Percentiles rank a stretch among this genome's conserved stretches.
phyloP scores from a whole-genome alignment of 345 rosid species.

The Viola odorata region DNA sequence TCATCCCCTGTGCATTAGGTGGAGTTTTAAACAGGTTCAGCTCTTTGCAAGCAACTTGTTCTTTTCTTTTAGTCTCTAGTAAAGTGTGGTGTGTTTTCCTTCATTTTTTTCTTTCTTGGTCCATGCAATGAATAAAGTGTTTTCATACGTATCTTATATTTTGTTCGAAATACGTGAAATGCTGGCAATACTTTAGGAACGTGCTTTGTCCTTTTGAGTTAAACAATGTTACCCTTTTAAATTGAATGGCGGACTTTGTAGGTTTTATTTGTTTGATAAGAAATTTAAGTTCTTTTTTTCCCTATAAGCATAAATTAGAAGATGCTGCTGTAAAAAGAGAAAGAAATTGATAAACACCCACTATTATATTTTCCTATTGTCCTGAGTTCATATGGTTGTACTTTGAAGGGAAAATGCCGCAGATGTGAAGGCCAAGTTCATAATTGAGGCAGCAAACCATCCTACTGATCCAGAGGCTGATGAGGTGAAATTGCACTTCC shows the following conservation, averaged over 20 bases:
- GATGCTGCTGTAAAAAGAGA: too few species aligned
- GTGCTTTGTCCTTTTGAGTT: too few species aligned
- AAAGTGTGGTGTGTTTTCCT: background rate
- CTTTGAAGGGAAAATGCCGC: constrained; percentile 79
- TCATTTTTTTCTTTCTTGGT: background rate
- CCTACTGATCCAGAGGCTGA: constrained; percentile 99
- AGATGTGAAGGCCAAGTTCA: constrained; percentile 89
- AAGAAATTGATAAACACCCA: too few species aligned
- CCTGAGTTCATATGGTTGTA: background rate
- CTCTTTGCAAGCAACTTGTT: constrained; percentile 7
- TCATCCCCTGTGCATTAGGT: constrained; percentile 90
- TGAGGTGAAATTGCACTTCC: constrained; percentile 44
- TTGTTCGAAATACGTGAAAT: background rate
- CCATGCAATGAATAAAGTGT: background rate
- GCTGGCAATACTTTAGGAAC: background rate
- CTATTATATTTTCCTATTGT: too few species aligned
- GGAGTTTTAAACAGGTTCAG: constrained; percentile 85
- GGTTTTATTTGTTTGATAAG: too few species aligned
- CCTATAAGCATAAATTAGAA: too few species aligned
- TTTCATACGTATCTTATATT: background rate
- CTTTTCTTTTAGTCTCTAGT: background rate
- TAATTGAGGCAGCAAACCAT: constrained; percentile 95
- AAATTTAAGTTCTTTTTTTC: too few species aligned
- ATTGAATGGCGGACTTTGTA: too few species aligned
- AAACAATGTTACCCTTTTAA: too few species aligned